Conservation (phyloP, 2,329 filamentous ascomycete species). For the Claviceps spartinae region DNA sequence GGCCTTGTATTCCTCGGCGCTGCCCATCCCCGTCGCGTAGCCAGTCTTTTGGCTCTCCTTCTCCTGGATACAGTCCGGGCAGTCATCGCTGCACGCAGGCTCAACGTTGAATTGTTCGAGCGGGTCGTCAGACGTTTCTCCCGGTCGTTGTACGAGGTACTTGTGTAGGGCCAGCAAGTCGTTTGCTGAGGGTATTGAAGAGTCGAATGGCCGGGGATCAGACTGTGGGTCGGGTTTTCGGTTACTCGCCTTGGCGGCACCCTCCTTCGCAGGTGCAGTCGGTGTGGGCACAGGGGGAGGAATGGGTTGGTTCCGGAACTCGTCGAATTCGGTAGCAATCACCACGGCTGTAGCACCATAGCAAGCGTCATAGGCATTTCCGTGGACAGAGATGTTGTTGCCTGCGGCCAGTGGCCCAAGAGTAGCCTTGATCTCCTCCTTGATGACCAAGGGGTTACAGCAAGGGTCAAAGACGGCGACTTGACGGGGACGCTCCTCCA, state of each 20-base stretch:
- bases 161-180: constrained; percentile 36
- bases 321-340: constrained; percentile 43
- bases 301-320: constrained; percentile 33
- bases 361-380: constrained; percentile 36
- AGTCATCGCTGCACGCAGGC: constrained; percentile 30
- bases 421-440: constrained; percentile 34
- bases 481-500: constrained; percentile 49
- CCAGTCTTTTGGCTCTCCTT: constrained; percentile 23
- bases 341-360: constrained; percentile 34
- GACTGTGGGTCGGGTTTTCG: constrained; percentile 25
- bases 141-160: constrained; percentile 24
- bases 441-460: constrained; percentile 37
- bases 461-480: constrained; percentile 58
- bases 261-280: constrained; percentile 9
- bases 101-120: constrained; percentile 30
- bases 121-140: constrained; percentile 25
- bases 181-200: constrained; percentile 24
- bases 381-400: constrained; percentile 33
- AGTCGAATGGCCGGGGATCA: constrained; percentile 34
- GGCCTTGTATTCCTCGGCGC: constrained; percentile 29
- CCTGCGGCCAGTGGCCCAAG: constrained; percentile 26
- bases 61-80: constrained; percentile 36
- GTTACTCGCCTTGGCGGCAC: constrained; percentile 18
- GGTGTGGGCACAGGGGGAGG: constrained; percentile 16
- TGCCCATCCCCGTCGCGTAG: constrained; percentile 28